Base-by-base conservation (phyloP, 257 asterid genomes). In the Dorcoceras hygrometricum region DNA sequence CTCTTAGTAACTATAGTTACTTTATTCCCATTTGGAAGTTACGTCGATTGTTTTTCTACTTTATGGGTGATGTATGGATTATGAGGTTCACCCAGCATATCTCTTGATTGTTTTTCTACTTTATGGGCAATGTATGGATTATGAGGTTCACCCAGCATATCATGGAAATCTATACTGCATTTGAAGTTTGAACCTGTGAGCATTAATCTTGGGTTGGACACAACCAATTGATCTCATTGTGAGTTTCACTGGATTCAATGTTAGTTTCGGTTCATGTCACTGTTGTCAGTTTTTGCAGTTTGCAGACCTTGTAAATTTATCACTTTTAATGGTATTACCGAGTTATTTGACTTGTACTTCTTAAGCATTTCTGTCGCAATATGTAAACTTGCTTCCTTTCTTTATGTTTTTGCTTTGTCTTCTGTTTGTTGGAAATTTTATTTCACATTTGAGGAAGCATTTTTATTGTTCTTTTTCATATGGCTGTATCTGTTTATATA, bases 401-500 rank as follows among this genome's bases (percentile, higher is more conserved):
- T 61, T 72, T 54, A 19, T 50, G 71, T 66, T 65, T 8, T 32
- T 46, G 31, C 53, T 14, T 11, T 53, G 57, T 8, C 9, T 22
- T 69, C 8, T 39, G 16, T 43, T 59, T 20, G 48, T 57, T 64
- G 48, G 18, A 24, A 70, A 2, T 60, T 67, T 61, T 63, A 4
- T 8, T 69, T 68, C 54, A 59, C 67, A 46, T 51, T 20, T 58
- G 55, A 19, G 39, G 65, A 8, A 76, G 48, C 46, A 23, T 9
- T 57, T 23, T 65, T 48, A 25, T 32, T 61, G 14, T 50, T 56
- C 57, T 65, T 67, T 34, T 48, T 39, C 43, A 68, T 58, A 23
- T 59, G 62, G 65, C 73, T 71, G 43, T 72, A 19, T 75, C 72
- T 57, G 67, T 83, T 76, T 59, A 50, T 59, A 50, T 67, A 94